phyloP scores from a whole-genome alignment of 768 basidiomycete genomes.

The Russula brevipes region DNA sequence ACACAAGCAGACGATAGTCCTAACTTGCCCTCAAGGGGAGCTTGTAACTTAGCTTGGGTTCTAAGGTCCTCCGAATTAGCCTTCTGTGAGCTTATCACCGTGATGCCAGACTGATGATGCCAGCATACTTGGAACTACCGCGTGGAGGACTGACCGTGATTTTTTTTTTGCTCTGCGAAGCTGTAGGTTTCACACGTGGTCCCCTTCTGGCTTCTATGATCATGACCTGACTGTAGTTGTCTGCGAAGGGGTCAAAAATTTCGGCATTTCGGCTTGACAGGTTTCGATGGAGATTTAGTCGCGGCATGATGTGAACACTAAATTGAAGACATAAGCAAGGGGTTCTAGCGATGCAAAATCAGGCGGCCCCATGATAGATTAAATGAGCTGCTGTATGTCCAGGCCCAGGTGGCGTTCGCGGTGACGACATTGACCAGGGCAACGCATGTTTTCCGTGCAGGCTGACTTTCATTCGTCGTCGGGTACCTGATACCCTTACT shows the following conservation, averaged over 20 bases:
- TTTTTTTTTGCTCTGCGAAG: too few species aligned
- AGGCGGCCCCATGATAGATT: background rate
- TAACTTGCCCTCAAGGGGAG: too few species aligned
- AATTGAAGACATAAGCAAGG: background rate
- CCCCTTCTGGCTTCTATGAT: too few species aligned
- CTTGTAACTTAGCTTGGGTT: too few species aligned
- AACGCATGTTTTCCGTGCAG: background rate
- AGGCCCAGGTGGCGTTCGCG: background rate
- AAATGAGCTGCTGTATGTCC: background rate
- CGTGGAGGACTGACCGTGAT: too few species aligned
- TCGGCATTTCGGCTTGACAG: background rate
- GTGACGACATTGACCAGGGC: background rate
- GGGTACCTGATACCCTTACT: background rate
- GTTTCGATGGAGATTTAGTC: background rate
- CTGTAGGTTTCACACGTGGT: too few species aligned
- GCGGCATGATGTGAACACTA: background rate
- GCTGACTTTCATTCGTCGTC: background rate
- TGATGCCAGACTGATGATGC: too few species aligned
- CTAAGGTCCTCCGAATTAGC: too few species aligned
- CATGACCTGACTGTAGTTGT: too few species aligned
- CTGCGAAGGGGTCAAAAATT: background rate
- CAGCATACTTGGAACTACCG: too few species aligned
- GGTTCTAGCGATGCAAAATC: background rate
- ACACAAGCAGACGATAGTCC: too few species aligned
- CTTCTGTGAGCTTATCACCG: too few species aligned